phyloP scores from a whole-genome alignment of 2,329 filamentous ascomycete species.

The Colletotrichum tanaceti region DNA sequence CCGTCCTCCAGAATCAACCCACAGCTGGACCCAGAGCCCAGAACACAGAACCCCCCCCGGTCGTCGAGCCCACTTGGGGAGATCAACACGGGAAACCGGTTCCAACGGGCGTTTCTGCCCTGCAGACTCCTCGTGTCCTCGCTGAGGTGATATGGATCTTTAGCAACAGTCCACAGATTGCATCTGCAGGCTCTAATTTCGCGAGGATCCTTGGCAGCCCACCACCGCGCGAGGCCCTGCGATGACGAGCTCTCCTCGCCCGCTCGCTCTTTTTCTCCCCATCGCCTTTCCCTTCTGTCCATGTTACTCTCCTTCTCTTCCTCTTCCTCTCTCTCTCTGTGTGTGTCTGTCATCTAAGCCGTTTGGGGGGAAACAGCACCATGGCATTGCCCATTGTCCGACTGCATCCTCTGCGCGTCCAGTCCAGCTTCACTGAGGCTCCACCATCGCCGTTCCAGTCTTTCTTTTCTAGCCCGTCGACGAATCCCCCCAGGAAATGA shows the following conservation, averaged over 20 bases:
- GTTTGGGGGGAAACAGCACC: neutral
- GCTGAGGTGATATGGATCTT: slow-evolving; percentile 27
- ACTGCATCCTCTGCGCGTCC: neutral
- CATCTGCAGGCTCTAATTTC: slow-evolving; percentile 33
- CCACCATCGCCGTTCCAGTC: neutral
- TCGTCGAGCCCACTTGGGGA: slow-evolving; percentile 27
- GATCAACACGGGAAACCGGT: slow-evolving; percentile 25
- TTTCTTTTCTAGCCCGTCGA: no score
- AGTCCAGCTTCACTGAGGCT: neutral
- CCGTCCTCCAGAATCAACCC: neutral
- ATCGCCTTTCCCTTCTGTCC: neutral
- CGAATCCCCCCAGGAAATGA: slow-evolving; percentile 5
- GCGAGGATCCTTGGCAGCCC: slow-evolving; percentile 32
- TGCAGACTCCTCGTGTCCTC: neutral
- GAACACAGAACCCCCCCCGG: slow-evolving; percentile 15
- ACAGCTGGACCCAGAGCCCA: neutral
- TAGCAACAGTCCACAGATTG: slow-evolving; percentile 32
- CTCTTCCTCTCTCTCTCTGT: slow-evolving; percentile 14
- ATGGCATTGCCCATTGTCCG: slow-evolving; percentile 21
- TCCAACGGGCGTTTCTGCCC: slow-evolving; percentile 17
- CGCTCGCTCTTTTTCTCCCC: slow-evolving; percentile 31
- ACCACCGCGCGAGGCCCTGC: slow-evolving; percentile 28
- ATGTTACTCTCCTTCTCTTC: slow-evolving; percentile 11
- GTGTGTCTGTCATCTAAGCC: slow-evolving; percentile 10
- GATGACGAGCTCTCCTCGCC: slow-evolving; percentile 35